A percentile compares a stretch with the other conserved stretches of the same genome.
phyloP scores from a whole-genome alignment of 2,329 filamentous ascomycete species.

The Helotiales sp. region DNA sequence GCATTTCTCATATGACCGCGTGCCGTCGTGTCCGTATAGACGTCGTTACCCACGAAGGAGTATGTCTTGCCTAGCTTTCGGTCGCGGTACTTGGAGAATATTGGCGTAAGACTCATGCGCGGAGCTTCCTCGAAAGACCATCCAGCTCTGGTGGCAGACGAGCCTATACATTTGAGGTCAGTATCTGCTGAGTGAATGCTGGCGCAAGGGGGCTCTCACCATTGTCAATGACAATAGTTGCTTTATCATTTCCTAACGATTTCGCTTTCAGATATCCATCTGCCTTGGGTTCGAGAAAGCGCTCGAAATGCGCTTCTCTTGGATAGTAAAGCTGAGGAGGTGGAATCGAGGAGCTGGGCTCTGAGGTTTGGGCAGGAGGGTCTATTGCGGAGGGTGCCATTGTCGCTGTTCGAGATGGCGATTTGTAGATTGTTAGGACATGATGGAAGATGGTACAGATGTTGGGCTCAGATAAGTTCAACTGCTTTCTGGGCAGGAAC shows the following conservation, averaged over 20 bases:
- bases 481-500: background rate
- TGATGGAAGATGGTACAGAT: constrained; percentile 51
- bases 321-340: constrained; percentile 59
- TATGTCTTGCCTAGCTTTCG: constrained; percentile 91
- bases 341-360: constrained; percentile 48
- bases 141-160: constrained; percentile 84
- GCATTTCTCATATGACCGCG: constrained; percentile 86
- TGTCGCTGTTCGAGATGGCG: constrained; percentile 9
- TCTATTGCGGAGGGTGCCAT: constrained; percentile 37
- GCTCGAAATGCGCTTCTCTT: constrained; percentile 62
- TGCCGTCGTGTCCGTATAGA: constrained; percentile 92
- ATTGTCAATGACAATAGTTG: constrained; percentile 97
- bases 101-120: constrained; percentile 77
- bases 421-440: constrained; percentile 41
- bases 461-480: background rate
- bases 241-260: constrained; percentile 52
- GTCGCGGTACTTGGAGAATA: constrained; percentile 94
- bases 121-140: constrained; percentile 93
- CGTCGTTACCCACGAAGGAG: constrained; percentile 88
- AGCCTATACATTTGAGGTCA: constrained; percentile 56
- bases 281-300: constrained; percentile 51
- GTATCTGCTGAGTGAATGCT: constrained; percentile 14
- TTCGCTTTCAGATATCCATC: constrained; percentile 68
- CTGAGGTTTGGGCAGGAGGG: constrained; percentile 36
- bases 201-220: constrained; percentile 50